A percentile compares a stretch with the other conserved stretches of the same genome.
These are phyloP conservation scores for Gossypium laxum DNA, from an alignment of 441 rosid species.

Conservation along the genomic window DNA sequence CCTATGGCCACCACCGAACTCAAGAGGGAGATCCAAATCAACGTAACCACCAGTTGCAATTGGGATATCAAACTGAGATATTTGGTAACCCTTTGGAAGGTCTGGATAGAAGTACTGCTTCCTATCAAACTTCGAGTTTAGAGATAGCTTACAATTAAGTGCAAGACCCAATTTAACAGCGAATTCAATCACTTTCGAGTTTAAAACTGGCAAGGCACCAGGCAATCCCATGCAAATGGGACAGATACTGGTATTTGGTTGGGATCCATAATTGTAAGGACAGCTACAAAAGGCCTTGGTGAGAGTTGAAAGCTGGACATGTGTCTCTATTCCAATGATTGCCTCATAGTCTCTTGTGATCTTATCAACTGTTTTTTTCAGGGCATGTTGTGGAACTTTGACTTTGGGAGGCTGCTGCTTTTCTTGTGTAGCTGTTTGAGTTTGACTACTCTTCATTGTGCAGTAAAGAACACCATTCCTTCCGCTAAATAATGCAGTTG, in stretches of 20 bases:
- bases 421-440: slow-evolving; percentile 50
- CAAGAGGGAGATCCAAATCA: slow-evolving; percentile 77
- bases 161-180: slow-evolving; percentile 83
- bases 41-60: slow-evolving; percentile 62
- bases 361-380: slow-evolving; percentile 37
- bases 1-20: slow-evolving; percentile 81
- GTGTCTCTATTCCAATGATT: slow-evolving; percentile 85
- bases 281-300: slow-evolving; percentile 84
- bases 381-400: slow-evolving; percentile 37
- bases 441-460: slow-evolving; percentile 35
- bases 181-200: slow-evolving; percentile 68
- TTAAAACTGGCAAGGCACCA: slow-evolving; percentile 78
- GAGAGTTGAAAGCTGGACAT: slow-evolving; percentile 71
- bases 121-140: slow-evolving; percentile 79
- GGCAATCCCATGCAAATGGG: slow-evolving; percentile 95
- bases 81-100: slow-evolving; percentile 90
- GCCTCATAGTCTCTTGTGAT: slow-evolving; percentile 57
- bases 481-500: slow-evolving; percentile 39
- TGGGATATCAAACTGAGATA: slow-evolving; percentile 89
- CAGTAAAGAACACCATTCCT: slow-evolving; percentile 28
- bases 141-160: slow-evolving; percentile 67
- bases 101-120: slow-evolving; percentile 94
- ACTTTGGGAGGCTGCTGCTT: slow-evolving; percentile 29
- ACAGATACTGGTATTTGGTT: slow-evolving; percentile 63
- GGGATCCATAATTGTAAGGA: slow-evolving; percentile 71